Evolutionary conservation across 2,329 filamentous ascomycete species (phyloP), one percentile per base, ranked within the genome.

Genomic region (Seiridium cupressi): DNA sequence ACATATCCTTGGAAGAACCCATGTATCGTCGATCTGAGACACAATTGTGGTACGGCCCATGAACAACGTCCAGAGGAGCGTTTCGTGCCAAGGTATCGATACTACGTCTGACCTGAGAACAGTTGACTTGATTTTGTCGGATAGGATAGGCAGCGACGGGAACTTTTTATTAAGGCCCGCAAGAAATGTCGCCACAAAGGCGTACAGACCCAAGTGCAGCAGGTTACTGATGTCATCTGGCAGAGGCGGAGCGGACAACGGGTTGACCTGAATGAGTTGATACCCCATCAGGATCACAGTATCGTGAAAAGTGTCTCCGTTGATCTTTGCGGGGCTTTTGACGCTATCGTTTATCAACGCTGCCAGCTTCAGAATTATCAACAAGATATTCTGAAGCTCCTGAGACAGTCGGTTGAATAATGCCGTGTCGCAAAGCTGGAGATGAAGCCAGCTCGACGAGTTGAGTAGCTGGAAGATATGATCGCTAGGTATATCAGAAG

Each of bases 171-270:
- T 64, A n/a, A 63, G 46, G 2, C 63, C 60, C 11, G 34, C 55
- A 2, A 57, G 31, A 44, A 72, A 71, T 8, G 67, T 66, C 7
- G 60, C 62, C 49, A 74, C 59, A 42, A 72, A 69, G 11, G 67
- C 66, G 3, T 63, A 49, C 3, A 73, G 63, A 8, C 67, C 70
- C 4, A 72, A 55, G 36, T 72, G 69, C 11, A 69, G 44, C 4
- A 63, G 46, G 35, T 67, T 60, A 47, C 65, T 66, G 51, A 61
- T 10, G 31, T 6, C 3, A 18, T 42, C 36, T 18, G 36, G 32
- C 54, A 57, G 36, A 18, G 13, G 55, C 11, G 40, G 44, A 2
- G 35, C 31, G n/a, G 13, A n/a, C 18, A 57, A 42, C n/a, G 66
- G 54, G 7, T 61, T 63, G 8, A 68, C 56, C 13, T 63, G 53